A percentile compares a stretch with the other conserved stretches of the same genome.
phyloP scores from a whole-genome alignment of 352 stramenopile genomes.

The Phytophthora nicotianae region DNA sequence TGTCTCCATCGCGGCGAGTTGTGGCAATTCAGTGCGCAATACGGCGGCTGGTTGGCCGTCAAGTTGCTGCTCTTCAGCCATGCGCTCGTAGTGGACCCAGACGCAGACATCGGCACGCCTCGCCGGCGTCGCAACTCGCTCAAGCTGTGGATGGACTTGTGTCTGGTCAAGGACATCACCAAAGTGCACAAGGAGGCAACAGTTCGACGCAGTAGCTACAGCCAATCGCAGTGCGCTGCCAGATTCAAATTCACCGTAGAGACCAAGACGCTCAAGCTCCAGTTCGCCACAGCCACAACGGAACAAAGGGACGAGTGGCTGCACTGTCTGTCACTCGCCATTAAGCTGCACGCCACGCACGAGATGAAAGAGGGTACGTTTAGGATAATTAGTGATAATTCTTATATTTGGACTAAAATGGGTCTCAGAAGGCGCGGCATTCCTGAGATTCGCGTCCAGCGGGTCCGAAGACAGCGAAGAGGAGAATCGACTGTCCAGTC shows the following conservation, averaged over 20 bases:
- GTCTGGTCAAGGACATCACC: conserved; percentile 39
- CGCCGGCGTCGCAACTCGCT: conserved; percentile 50
- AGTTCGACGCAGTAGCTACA: conserved; percentile 26
- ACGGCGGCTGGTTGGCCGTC: conserved; percentile 54
- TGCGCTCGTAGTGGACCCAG: conserved; percentile 57
- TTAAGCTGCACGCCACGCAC: conserved; percentile 31
- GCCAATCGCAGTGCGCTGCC: conserved; percentile 15
- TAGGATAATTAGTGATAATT: background rate
- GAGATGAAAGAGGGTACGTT: conserved; percentile 26
- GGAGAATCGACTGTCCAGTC: conserved; percentile 30
- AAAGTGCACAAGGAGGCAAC: conserved; percentile 35
- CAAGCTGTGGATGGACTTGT: conserved; percentile 58
- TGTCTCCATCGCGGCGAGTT: conserved; percentile 47
- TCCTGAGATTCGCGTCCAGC: conserved; percentile 59
- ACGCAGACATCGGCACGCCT: conserved; percentile 44
- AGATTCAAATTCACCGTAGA: conserved; percentile 44
- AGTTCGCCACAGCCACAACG: conserved; percentile 42
- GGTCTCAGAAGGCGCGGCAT: conserved; percentile 28
- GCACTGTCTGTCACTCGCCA: conserved; percentile 45
- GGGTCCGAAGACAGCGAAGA: conserved; percentile 53
- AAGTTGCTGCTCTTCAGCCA: conserved; percentile 52
- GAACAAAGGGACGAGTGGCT: conserved; percentile 54
- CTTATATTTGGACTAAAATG: background rate
- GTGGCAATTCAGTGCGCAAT: conserved; percentile 60
- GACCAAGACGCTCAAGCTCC: conserved; percentile 38